Percentiles rank a stretch among this genome's conserved stretches.
phyloP scores from a whole-genome alignment of 2,329 filamentous ascomycete genomes.

The Fusarium virguliforme region DNA sequence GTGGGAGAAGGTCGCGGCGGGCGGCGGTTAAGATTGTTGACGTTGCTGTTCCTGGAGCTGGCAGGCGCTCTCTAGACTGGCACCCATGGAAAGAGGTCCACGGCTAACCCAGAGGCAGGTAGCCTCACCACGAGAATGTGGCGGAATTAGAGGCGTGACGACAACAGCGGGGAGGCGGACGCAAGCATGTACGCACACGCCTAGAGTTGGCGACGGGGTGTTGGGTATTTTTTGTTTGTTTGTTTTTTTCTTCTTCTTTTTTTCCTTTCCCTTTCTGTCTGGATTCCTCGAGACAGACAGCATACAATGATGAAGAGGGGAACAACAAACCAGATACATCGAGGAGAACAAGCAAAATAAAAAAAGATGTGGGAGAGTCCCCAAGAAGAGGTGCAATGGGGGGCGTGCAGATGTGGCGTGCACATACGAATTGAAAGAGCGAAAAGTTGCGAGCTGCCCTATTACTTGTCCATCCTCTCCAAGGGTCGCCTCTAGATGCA shows the following conservation, averaged over 20 bases:
- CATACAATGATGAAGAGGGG: conserved; percentile 27
- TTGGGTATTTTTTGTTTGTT: not conserved
- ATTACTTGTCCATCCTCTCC: conserved; percentile 9
- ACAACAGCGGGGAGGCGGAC: conserved; percentile 24
- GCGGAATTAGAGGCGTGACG: conserved; percentile 24
- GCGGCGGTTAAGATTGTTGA: conserved; percentile 38
- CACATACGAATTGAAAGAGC: not conserved
- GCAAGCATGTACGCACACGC: conserved; percentile 30
- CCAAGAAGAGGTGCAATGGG: conserved; percentile 15
- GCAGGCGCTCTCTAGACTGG: conserved; percentile 32
- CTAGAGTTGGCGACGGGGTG: conserved; percentile 1
- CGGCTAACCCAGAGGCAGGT: conserved; percentile 15
- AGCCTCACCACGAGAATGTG: conserved; percentile 26
- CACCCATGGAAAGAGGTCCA: conserved; percentile 25
- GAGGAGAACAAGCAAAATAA: not conserved
- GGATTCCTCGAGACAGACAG: conserved; percentile 5
- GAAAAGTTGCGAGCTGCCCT: conserved; percentile 18
- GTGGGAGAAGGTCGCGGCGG: conserved; percentile 24
- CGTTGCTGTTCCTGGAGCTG: conserved; percentile 43
- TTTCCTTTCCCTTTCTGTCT: not conserved
- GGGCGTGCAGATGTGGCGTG: conserved; percentile 13
- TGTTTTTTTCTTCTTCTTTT: not conserved
- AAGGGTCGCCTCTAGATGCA: conserved; percentile 37
- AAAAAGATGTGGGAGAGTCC: conserved; percentile 28
- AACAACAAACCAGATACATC: conserved; percentile 24